Conservation (phyloP, 768 basidiomycete species). For the Inosperma sp. region DNA sequence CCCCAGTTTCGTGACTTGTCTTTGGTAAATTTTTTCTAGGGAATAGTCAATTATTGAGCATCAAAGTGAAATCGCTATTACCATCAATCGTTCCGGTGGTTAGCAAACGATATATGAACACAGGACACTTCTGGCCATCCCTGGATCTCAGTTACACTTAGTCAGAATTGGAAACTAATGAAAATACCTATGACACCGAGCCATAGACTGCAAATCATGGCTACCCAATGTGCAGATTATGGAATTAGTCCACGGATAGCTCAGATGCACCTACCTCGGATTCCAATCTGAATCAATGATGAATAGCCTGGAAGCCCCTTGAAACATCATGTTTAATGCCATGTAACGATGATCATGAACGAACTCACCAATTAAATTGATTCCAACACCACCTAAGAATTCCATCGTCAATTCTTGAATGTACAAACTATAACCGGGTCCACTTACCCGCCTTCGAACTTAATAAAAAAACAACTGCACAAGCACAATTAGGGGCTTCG, state of each 20-base stretch:
- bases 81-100: conserved; percentile 91
- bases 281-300: conserved; percentile 94
- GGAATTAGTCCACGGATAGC: conserved; percentile 1
- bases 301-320: conserved; percentile 76
- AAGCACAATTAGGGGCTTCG: background rate
- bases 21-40: conserved; percentile 85
- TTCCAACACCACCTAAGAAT: conserved; percentile 76
- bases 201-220: conserved; percentile 96
- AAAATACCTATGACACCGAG: conserved; percentile 82
- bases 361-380: conserved; percentile 76
- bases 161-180: conserved; percentile 1
- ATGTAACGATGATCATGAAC: background rate
- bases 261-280: conserved; percentile 52
- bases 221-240: conserved; percentile 31
- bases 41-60: background rate
- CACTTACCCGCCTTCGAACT: conserved; percentile 80
- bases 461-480: conserved; percentile 79
- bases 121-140: conserved; percentile 90
- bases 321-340: background rate
- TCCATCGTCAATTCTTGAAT: background rate
- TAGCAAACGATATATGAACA: conserved; percentile 84
- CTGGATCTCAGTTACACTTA: conserved; percentile 35
- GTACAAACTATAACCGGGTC: background rate
- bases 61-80: conserved; percentile 15
- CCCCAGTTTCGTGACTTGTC: conserved; percentile 92